Base-by-base conservation (phyloP, 345 rosid genomes). In the Sonneratia caseolaris region DNA sequence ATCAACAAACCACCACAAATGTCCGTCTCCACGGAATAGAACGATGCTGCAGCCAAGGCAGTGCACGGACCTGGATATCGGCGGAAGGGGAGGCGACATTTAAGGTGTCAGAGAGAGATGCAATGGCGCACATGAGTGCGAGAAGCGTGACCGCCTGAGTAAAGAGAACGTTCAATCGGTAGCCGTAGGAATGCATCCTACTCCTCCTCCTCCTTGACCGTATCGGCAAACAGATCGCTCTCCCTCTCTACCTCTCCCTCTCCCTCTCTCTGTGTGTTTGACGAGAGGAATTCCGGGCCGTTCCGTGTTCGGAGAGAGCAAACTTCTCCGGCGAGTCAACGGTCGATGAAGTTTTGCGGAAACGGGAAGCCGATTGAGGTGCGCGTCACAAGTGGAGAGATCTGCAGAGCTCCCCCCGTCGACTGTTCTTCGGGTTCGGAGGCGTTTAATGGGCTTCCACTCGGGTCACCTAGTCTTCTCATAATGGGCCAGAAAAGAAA, bases 171-270 rank as follows among this genome's bases (percentile, higher is more conserved):
- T 92, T 96, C 15, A 91, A 89, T 82, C 98, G 87, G 87, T 88
- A 89, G 68, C 87, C 87, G 73, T 89, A 92, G 7, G 98, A 78
- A 87, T 96, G 98, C 99, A 96, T 95, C 70, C 13, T 59, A 68
- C 27, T 36, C 66, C 62, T 55, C 13, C 49, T 47, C 24, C 35
- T 48, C 71, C 43, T 19, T 0, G 13, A n/a, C 4, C 7, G 27
- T 57, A n/a, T n/a, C 32, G 64, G 64, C 32, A n/a, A 9, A 57
- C 32, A 7, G 35, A 57, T 57, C 35, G 9, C 35, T 57, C 32
- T 57, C 64, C 12, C 35, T 57, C 64, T 57, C 64, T 3, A 8
- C 13, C 64, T 21, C 35, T 57, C 64, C 13, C 64, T 21, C 35
- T 57, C 64, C 13, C 64, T 7, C 32, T 57, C 64, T 62, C 7